Evolutionary conservation across 2,329 filamentous ascomycete species (phyloP).

Genomic region (Phoma sp.): DNA sequence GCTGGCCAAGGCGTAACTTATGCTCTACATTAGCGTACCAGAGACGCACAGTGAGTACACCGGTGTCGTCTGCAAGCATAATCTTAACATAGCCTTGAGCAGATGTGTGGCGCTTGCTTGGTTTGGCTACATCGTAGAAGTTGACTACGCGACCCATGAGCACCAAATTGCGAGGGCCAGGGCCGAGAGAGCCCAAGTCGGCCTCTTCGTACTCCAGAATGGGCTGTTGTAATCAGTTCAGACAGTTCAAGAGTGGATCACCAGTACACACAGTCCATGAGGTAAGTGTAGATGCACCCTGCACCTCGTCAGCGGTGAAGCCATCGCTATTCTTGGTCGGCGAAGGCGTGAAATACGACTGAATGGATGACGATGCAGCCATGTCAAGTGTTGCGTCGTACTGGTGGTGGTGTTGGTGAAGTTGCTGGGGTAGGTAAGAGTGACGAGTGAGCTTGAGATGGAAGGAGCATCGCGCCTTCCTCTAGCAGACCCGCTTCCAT

Average conservation of each 20-base stretch:
- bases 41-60: slow-evolving; percentile 61
- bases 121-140: slow-evolving; percentile 54
- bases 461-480: slow-evolving; percentile 15
- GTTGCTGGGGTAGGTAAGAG: background rate
- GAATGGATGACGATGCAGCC: slow-evolving; percentile 50
- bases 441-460: slow-evolving; percentile 1
- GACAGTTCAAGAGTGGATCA: background rate
- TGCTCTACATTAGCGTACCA: slow-evolving; percentile 56
- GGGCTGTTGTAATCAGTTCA: slow-evolving; percentile 48
- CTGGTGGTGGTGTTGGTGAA: background rate
- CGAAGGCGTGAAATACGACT: slow-evolving; percentile 51
- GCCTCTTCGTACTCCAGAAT: slow-evolving; percentile 56
- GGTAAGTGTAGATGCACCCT: slow-evolving; percentile 32
- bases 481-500: background rate
- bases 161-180: slow-evolving; percentile 58
- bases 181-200: slow-evolving; percentile 56
- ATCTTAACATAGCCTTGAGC: slow-evolving; percentile 61
- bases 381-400: slow-evolving; percentile 26
- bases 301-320: slow-evolving; percentile 59
- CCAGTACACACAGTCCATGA: slow-evolving; percentile 22
- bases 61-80: slow-evolving; percentile 63
- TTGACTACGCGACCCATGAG: slow-evolving; percentile 65
- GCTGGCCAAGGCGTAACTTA: slow-evolving; percentile 58
- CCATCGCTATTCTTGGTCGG: slow-evolving; percentile 54
- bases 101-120: slow-evolving; percentile 51